Percentiles rank a stretch among this genome's conserved stretches.
These are phyloP conservation scores for Boletellus deceptivus DNA, from an alignment of 1,284 basidiomycete genomes.

Conservation along the genomic window DNA sequence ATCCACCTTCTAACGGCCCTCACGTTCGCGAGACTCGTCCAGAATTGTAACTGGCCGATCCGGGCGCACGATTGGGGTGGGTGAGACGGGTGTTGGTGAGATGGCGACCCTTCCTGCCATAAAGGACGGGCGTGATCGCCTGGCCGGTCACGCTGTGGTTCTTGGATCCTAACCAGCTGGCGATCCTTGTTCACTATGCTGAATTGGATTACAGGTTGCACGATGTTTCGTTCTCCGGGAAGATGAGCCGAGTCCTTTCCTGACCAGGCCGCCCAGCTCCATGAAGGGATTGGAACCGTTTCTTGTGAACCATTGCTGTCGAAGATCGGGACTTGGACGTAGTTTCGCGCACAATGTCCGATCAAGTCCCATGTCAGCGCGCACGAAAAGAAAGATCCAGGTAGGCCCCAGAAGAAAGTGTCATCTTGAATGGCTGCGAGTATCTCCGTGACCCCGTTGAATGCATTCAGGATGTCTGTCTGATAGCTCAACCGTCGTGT, in stretches of 20 bases:
- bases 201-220: background rate
- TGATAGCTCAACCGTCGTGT: constrained; percentile 12
- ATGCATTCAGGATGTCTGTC: constrained; percentile 19
- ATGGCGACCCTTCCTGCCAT: background rate
- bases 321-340: constrained; percentile 10
- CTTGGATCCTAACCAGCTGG: constrained; percentile 6
- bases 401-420: constrained; percentile 19
- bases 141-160: background rate
- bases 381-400: constrained; percentile 16
- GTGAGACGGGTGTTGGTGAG: background rate
- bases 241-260: background rate
- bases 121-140: background rate
- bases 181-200: background rate
- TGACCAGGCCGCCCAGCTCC: constrained; percentile 25
- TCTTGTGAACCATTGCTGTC: background rate
- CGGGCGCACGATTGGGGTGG: background rate
- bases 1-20: background rate
- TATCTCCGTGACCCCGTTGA: constrained; percentile 11
- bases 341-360: constrained; percentile 6
- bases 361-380: constrained; percentile 11
- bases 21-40: constrained; percentile 16
- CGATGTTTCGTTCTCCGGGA: constrained; percentile 3
- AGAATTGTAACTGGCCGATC: constrained; percentile 14
- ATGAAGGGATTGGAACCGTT: constrained; percentile 15
- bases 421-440: constrained; percentile 13